Evolutionary conservation across 768 basidiomycete genomes (phyloP), one percentile per base, ranked within the genome.

Genomic region (Kwoniella dejecticola): DNA sequence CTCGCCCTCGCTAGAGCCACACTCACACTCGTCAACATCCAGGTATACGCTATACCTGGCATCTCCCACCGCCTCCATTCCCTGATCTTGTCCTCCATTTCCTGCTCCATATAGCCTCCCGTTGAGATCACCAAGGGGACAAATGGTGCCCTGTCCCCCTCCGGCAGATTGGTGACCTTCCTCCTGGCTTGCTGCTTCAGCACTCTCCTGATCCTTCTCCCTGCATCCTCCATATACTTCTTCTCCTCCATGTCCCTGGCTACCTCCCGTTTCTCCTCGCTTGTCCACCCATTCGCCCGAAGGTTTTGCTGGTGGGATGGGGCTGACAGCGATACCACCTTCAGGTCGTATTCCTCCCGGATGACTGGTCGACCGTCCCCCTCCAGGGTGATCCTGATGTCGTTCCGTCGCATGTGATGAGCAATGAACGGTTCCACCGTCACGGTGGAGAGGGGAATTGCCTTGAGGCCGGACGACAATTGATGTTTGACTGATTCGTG

Each of bases 51-150:
- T 1, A 24, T 19, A 4, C 30, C 45, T 11, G 44, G 56, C 44
- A 57, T 23, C 8, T 40, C 40, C 56, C 56, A 57, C 3, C 23
- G 19, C 44, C n/a, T 57, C 56, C 56, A 57, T 29, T 46, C 29
- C 10, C 13, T 19, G 1, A 57, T 1, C 56, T 57, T 57, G 0
- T 5, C 36, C 44, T 1, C n/a, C 19, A 45, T 57, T 10, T 57
- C 45, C 27, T 46, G 31, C 13, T 47, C 56, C 23, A 24, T 11
- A 10, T 29, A 46, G 6, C 56, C 56, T 21, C 56, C 56, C 0
- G 56, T 46, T 3, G 56, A 57, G 3, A 57, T 42, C 3, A 57
- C 45, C 21, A 57, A 10, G 3, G 56, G 56, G 30, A 7, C 3
- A 19, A 57, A 46, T 4, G 41, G 41, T 1, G 27, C 15, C 7